Percentiles rank a stretch among this genome's conserved stretches.
Conservation (phyloP, 73 alveolate genomes). For the Diophrys sp. region DNA sequence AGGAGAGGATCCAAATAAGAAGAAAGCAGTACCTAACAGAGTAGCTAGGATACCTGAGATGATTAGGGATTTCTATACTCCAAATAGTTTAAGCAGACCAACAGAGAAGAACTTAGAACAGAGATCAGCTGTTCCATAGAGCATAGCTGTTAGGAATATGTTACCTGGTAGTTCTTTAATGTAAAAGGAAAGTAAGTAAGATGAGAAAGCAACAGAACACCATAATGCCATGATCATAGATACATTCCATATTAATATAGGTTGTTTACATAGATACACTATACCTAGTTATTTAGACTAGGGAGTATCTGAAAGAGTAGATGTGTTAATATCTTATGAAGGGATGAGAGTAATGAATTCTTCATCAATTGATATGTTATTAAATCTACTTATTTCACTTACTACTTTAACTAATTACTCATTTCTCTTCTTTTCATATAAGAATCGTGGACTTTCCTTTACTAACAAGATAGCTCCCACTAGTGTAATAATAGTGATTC, state of each 20-base stretch:
- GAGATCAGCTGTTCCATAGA: constrained; percentile 8
- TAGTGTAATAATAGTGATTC: not conserved
- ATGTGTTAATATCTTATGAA: not conserved
- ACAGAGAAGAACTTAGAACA: not conserved
- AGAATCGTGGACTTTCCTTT: constrained; percentile 39
- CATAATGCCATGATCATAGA: not conserved
- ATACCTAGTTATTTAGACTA: not conserved
- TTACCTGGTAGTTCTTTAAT: constrained; percentile 5
- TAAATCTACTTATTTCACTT: not conserved
- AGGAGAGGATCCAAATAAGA: not conserved
- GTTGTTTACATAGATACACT: not conserved
- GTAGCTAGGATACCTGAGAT: not conserved
- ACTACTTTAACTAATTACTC: constrained; percentile 8
- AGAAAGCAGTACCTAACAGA: not conserved
- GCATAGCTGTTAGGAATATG: not conserved
- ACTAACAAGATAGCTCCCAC: constrained; percentile 3
- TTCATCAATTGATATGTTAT: not conserved
- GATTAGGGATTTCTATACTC: not conserved
- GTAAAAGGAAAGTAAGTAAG: not conserved
- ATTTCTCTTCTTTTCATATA: not conserved
- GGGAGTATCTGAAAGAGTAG: not conserved
- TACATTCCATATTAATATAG: not conserved
- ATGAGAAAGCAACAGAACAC: not conserved
- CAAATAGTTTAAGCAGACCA: not conserved
- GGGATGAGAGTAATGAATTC: not conserved